These are phyloP conservation scores for Eremothecium cymbalariae DNA, from an alignment of 1,139 yeast species.

Conservation along the genomic window DNA sequence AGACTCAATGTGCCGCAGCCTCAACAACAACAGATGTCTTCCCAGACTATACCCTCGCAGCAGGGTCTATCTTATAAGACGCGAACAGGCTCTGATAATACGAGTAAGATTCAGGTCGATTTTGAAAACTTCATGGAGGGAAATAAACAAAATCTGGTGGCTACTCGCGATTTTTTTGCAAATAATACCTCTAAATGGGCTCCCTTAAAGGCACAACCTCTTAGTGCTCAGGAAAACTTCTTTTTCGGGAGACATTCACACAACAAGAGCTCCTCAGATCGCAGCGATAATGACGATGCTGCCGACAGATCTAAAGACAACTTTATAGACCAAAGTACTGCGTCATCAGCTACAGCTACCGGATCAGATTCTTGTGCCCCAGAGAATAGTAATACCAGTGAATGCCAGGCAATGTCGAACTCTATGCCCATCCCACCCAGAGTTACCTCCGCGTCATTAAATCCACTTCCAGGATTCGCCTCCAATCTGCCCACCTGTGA, in stretches of 20 bases:
- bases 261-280: slow-evolving; percentile 1
- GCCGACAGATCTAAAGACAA: background rate
- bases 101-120: slow-evolving; percentile 7
- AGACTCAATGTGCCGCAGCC: no score
- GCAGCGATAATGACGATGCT: slow-evolving; percentile 3
- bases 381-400: no score
- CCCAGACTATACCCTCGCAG: slow-evolving; percentile 2
- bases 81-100: background rate
- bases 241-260: slow-evolving; percentile 27
- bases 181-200: slow-evolving; percentile 44
- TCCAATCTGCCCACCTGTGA: background rate
- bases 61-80: background rate
- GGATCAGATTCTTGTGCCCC: no score
- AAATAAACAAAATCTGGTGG: slow-evolving; percentile 6
- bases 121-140: slow-evolving; percentile 8
- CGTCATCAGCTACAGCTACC: no score
- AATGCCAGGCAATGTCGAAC: no score
- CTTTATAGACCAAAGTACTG: background rate
- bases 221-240: slow-evolving; percentile 44
- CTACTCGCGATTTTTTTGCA: slow-evolving; percentile 39
- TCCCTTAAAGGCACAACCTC: slow-evolving; percentile 48
- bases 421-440: no score
- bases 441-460: background rate
- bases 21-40: slow-evolving; percentile 7
- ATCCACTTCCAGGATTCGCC: background rate